Evolutionary conservation across 139 green algal genomes (phyloP).

Genomic region (Penium margaritaceum): DNA sequence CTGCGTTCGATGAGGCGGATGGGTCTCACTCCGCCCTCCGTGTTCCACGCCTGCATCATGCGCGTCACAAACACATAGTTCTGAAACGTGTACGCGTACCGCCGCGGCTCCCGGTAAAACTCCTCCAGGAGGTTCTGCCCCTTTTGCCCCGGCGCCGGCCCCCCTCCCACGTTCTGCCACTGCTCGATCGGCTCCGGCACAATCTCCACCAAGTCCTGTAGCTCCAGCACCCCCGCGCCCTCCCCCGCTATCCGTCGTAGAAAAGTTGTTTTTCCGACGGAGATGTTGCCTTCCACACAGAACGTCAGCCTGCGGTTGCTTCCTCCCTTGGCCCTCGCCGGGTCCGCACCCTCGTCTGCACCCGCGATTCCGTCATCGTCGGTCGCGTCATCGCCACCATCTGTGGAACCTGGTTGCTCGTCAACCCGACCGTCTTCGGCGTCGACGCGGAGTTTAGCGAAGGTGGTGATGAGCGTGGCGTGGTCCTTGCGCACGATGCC

Average conservation of each 20-base stretch:
- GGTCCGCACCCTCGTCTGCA: background rate
- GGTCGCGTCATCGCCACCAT: constrained; percentile 2
- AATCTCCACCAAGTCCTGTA: constrained; percentile 66
- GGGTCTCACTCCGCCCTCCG: constrained; percentile 38
- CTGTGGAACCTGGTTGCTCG: constrained; percentile 3
- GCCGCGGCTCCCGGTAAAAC: constrained; percentile 80
- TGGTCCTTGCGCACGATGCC: constrained; percentile 49
- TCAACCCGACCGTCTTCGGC: background rate
- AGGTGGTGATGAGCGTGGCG: constrained; percentile 37
- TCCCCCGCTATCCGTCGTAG: constrained; percentile 56
- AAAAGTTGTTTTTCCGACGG: constrained; percentile 88
- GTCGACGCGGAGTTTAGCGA: constrained; percentile 37
- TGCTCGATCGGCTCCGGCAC: constrained; percentile 86
- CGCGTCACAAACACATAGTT: constrained; percentile 92
- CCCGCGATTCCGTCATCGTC: background rate
- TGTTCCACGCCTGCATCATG: constrained; percentile 61
- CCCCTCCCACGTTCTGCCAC: constrained; percentile 83
- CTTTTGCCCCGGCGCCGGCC: no score
- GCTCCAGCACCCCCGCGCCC: constrained; percentile 2
- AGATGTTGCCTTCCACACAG: constrained; percentile 94
- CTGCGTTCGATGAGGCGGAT: constrained; percentile 82
- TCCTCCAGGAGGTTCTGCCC: constrained; percentile 76
- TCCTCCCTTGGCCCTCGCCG: background rate
- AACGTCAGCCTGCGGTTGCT: constrained; percentile 66
- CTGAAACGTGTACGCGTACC: constrained; percentile 93